Evolutionary conservation across 345 rosid species (phyloP), one percentile per base, ranked within the genome.

Genomic region (Murraya paniculata): DNA sequence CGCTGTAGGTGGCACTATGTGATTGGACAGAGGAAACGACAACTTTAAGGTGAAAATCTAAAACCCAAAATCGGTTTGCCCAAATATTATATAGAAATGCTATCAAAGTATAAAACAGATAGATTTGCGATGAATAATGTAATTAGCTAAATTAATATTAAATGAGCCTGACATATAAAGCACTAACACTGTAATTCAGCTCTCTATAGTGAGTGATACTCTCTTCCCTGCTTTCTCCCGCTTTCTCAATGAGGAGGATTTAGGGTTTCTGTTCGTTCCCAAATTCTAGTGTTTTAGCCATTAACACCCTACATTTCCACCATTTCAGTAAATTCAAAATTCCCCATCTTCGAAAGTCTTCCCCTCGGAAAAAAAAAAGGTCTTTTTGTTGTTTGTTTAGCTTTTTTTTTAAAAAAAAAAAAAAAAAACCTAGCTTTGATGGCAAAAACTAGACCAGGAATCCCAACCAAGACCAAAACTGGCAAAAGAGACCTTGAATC

Each of bases 401-500:
- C 62, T 21, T 4, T 0, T 0, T 45, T 21, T 4, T 0, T 0
- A 6, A 6, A 30, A 73, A 57, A 77, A 57, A 57, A 3, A 1
- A 19, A 10, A 30, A 73, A 57, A 77, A 65, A 64, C 83, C 68
- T 39, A 85, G 73, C 75, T 64, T 60, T 77, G 48, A 94, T 94
- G 98, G 97, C 97, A 64, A 94, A 88, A 81, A 92, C 96, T 78
- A 86, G 94, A 85, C 93, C 92, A 2, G 91, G 91, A 73, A 76
- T 89, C 31, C 67, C 83, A 60, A 71, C 89, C 77, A 84, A 80
- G 84, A 83, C 81, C 74, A 92, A 87, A 74, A 56, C 82, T 6
- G 85, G 84, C 33, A 90, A 82, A 84, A 87, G 80, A 78, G 91
- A 87, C 62, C 84, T 92, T 24, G 91, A 92, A 9, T 85, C 91